A percentile compares a stretch with the other conserved stretches of the same genome.
These are phyloP conservation scores for Candida awuae DNA, from an alignment of 805 yeast species.

Conservation along the genomic window DNA sequence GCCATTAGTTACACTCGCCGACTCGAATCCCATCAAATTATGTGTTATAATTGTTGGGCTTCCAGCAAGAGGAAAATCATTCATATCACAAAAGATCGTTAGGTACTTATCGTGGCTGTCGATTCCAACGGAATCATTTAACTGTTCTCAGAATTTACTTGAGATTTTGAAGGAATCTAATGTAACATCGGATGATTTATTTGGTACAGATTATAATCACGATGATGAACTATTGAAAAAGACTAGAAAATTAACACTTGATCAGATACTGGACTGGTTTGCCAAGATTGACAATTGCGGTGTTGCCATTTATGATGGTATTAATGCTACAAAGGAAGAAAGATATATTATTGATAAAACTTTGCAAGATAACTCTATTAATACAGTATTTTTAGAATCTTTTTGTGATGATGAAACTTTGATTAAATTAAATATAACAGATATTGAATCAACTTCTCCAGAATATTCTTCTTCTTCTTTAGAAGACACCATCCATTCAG, in stretches of 20 bases:
- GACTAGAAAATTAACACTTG: slow-evolving; percentile 65
- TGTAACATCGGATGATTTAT: slow-evolving; percentile 56
- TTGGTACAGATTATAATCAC: slow-evolving; percentile 48
- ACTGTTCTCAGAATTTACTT: slow-evolving; percentile 82
- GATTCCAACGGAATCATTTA: slow-evolving; percentile 77
- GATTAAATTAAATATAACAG: slow-evolving; percentile 57
- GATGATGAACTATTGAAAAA: slow-evolving; percentile 47
- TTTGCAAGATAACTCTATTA: slow-evolving; percentile 57
- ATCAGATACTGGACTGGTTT: slow-evolving; percentile 85
- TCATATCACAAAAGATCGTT: slow-evolving; percentile 90
- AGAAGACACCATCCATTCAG: slow-evolving; percentile 65
- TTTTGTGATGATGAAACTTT: slow-evolving; percentile 80
- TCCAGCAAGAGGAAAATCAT: slow-evolving; percentile 89
- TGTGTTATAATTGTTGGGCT: slow-evolving; percentile 87
- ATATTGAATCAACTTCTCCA: slow-evolving; percentile 61
- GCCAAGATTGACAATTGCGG: slow-evolving; percentile 60
- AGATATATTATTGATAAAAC: slow-evolving; percentile 52
- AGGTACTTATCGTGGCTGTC: slow-evolving; percentile 90
- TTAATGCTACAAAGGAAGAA: slow-evolving; percentile 72
- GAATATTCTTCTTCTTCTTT: slow-evolving; percentile 76
- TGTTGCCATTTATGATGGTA: slow-evolving; percentile 92
- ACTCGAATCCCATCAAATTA: slow-evolving; percentile 63
- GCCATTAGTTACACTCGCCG: slow-evolving; percentile 53
- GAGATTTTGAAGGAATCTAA: slow-evolving; percentile 48
- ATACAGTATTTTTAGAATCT: slow-evolving; percentile 88